A percentile compares a stretch with the other conserved stretches of the same genome.
Evolutionary conservation across 164 flowering plant species (phyloP).

Genomic region (Magnolia officinalis): DNA sequence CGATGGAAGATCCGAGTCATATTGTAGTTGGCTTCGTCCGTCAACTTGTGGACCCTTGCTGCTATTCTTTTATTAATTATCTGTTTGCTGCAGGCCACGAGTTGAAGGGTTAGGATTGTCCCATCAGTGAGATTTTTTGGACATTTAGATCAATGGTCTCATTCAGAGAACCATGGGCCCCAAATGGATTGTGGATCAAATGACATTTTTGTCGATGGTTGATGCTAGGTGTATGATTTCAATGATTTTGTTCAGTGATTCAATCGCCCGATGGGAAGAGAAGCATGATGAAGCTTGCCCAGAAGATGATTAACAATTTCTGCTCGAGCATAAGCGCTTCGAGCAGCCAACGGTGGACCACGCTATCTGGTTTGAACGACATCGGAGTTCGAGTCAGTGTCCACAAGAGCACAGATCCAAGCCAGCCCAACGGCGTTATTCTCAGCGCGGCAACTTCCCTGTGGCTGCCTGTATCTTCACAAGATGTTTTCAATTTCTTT

Average conservation of each 20-base stretch:
- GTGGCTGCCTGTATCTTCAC: constrained; percentile 61
- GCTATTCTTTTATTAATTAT: not conserved
- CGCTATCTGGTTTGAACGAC: constrained; percentile 33
- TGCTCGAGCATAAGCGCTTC: constrained; percentile 63
- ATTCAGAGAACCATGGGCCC: not conserved
- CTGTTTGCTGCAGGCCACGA: not conserved
- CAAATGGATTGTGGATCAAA: not conserved
- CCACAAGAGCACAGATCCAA: constrained; percentile 52
- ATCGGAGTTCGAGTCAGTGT: constrained; percentile 48
- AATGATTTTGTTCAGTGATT: constrained; percentile 20
- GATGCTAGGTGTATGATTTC: not conserved
- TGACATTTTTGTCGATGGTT: not conserved
- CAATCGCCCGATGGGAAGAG: constrained; percentile 38
- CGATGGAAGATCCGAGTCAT: not conserved
- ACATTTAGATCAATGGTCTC: not conserved
- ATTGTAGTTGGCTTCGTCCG: not conserved
- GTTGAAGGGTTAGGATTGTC: not conserved
- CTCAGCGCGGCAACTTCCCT: constrained; percentile 69
- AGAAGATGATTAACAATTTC: constrained; percentile 63
- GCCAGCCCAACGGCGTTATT: constrained; percentile 66
- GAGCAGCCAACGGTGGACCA: constrained; percentile 52
- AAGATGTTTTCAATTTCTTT: constrained; percentile 61
- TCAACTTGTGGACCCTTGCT: not conserved
- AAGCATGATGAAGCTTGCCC: constrained; percentile 63
- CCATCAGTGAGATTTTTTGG: too few relatives aligned